These are phyloP conservation scores for Sporothrix curviconia DNA, from an alignment of 2,329 filamentous ascomycete genomes.

Conservation along the genomic window DNA sequence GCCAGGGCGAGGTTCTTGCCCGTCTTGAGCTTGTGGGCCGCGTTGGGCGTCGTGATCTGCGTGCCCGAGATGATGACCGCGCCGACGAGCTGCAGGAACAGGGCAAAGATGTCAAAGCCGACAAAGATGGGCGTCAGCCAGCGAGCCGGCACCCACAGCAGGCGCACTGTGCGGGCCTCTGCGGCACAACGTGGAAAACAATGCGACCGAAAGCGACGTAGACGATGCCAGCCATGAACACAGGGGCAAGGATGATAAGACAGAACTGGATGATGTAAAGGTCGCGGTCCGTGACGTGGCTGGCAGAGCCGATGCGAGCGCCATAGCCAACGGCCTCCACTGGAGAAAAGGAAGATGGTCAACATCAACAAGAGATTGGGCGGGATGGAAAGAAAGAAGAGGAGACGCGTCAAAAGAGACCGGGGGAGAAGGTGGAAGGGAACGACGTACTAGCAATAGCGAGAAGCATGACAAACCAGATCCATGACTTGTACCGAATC, in stretches of 20 bases:
- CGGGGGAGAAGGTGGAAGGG: neutral
- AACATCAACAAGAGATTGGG: neutral
- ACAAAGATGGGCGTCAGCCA: constrained; percentile 37
- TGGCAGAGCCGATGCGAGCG: constrained; percentile 26
- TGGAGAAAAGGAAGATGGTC: constrained; percentile 13
- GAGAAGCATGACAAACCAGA: constrained; percentile 27
- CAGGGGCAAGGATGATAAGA: constrained; percentile 32
- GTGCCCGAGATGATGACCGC: constrained; percentile 36
- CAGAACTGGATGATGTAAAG: constrained; percentile 32
- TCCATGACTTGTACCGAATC: constrained; percentile 24
- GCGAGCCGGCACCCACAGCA: constrained; percentile 32
- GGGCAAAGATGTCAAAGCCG: constrained; percentile 32
- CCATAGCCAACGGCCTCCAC: constrained; percentile 35
- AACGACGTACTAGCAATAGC: constrained; percentile 23
- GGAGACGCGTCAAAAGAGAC: no score
- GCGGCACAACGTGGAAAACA: constrained; percentile 32
- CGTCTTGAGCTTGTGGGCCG: constrained; percentile 25
- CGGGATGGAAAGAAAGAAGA: neutral
- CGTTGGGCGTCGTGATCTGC: constrained; percentile 26
- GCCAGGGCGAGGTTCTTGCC: constrained; percentile 34
- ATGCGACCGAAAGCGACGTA: constrained; percentile 36
- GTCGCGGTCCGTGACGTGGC: constrained; percentile 21
- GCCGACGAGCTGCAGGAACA: constrained; percentile 34
- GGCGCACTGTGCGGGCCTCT: constrained; percentile 26
- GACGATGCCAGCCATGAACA: constrained; percentile 34